Base-by-base conservation (phyloP, 148 eudicot species). In the Beta vulgaris region DNA sequence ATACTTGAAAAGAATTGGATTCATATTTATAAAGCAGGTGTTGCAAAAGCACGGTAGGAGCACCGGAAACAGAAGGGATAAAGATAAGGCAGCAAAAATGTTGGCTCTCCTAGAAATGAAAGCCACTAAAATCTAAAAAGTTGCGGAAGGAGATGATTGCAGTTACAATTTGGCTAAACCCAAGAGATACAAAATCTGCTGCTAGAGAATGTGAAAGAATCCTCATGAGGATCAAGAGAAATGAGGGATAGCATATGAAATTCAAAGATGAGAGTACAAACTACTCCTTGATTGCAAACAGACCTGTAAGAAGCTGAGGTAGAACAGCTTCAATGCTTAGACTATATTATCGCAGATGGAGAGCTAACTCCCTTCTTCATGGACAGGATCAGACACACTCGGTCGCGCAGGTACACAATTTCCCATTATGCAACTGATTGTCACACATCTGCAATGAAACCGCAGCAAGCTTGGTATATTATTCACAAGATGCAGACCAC, bases 321-420 rank as follows among this genome's bases (percentile, higher is more conserved):
- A 64, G 73, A 18, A 55, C n/a, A n/a, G 34, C 67, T 54, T 51
- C 3, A 14, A 14, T 76, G 3, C 79, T 76, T 42, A 58, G 59
- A 32, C 35, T 43, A 60, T 10, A 32, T 14, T 43, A 21, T 46
- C 19, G 32, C 46, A 25, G 18, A 68, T 26, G 12, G 59, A 36
- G 3, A 23, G 37, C 32, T 51, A 49, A 53, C 53, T 8, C 64
- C 57, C 39, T 32, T n/a, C n/a, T n/a, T 48, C 57, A 51, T 19
- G 25, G 66, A 49, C 59, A 68, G 73, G 79, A 57, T 6, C 54
- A 25, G 51, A 32, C 21, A 32, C 51, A 63, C 36, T 26, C 44
- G 0, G 39, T 28, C 2, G 7, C 39, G 23, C 16, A 39, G 9
- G 9, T 6, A 53, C 58, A 5, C 26, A 31, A 60, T n/a, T n/a